Evolutionary conservation across 2,329 filamentous ascomycete species (phyloP), one percentile per base, ranked within the genome.

Genomic region (Xylariales sp.): DNA sequence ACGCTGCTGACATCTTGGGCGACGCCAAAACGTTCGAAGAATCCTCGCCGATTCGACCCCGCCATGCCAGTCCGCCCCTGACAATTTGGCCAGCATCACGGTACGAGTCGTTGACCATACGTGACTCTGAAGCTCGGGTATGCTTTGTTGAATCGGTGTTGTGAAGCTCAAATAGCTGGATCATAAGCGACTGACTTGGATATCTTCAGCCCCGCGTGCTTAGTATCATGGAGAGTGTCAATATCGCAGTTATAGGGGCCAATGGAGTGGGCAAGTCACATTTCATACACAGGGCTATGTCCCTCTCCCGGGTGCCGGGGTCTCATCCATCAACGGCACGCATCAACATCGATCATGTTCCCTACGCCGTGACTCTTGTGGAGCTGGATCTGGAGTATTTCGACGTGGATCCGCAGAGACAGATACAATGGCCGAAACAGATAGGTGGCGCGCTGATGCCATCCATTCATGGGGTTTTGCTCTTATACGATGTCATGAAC

Each of bases 401-500:
- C 55, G 78, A 83, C 54, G 66, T 83, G 47, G 70, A 73, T 48
- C 71, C 76, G 18, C 64, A 69, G 42, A 71, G 75, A 46, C 73
- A 75, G 42, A 78, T 84, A 46, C 73, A 78, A 58, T 84, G 80
- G 80, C 80, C 80, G 10, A 80, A 78, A 52, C 77, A 82, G 55
- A 76, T 82, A 51, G 76, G 84, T 56, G 86, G 87, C 45, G 73
- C 82, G 48, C 77, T 82, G 46, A 73, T 87, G 45, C 87, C 88
- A 37, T 76, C 74, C 29, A 77, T 95, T 55, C 87, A 97, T 56
- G 91, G 86, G 15, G 88, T 86, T 33, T 68, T 96, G 52, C 78
- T 91, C 44, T 69, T 97, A 36, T 95, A 95, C 71, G 88, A 96
- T 73, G 85, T 94, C 32, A 86, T 82, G 62, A 84, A 86, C 59